Percentiles rank a stretch among this genome's conserved stretches.
phyloP scores from a whole-genome alignment of 441 rosid species.

The Populus hybrid region DNA sequence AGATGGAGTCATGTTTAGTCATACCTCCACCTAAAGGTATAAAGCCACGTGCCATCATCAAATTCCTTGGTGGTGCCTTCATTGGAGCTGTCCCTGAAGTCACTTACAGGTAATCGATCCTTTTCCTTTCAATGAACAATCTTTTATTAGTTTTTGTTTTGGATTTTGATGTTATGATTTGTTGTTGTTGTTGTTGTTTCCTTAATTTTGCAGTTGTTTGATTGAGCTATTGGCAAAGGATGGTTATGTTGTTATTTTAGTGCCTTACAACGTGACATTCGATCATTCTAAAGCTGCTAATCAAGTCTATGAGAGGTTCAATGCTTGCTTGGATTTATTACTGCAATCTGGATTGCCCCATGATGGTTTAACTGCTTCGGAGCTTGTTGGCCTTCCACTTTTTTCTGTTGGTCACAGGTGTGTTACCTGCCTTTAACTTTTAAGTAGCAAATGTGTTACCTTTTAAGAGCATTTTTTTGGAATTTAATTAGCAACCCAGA shows the following conservation, averaged over 20 bases:
- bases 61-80: conserved; percentile 90
- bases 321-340: conserved; percentile 59
- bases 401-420: conserved; percentile 93
- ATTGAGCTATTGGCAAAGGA: conserved; percentile 82
- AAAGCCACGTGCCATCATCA: conserved; percentile 70
- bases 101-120: conserved; percentile 59
- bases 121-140: neutral
- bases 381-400: conserved; percentile 63
- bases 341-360: conserved; percentile 58
- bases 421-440: conserved; percentile 1
- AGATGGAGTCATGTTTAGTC: conserved; percentile 56
- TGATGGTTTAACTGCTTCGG: conserved; percentile 47
- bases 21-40: conserved; percentile 51
- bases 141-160: neutral
- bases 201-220: conserved; percentile 46
- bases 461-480: neutral
- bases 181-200: neutral
- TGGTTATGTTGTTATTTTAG: conserved; percentile 74
- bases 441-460: neutral
- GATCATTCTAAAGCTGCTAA: conserved; percentile 79
- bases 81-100: conserved; percentile 90
- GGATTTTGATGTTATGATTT: neutral
- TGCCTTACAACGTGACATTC: conserved; percentile 88
- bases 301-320: conserved; percentile 69
- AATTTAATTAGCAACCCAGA: neutral